Percentiles rank a stretch among this genome's conserved stretches.
These are phyloP conservation scores for Neocatenulostroma microsporum DNA, from an alignment of 2,329 filamentous ascomycete species.

Conservation along the genomic window DNA sequence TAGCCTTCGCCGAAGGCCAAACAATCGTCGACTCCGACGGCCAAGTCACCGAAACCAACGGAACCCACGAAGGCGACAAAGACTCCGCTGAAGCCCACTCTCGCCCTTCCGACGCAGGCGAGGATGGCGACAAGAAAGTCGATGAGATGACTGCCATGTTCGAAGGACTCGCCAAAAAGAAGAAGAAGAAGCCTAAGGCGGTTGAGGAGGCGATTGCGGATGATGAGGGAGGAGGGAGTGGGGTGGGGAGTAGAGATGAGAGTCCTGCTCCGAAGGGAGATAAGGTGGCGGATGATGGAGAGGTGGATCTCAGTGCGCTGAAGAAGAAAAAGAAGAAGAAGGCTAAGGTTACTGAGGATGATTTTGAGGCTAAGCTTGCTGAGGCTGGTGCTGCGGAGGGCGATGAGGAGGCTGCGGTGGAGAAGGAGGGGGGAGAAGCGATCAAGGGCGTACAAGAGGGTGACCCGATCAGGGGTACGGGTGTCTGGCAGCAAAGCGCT, in stretches of 20 bases:
- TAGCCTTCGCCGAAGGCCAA: conserved; percentile 83
- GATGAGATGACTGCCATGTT: conserved; percentile 33
- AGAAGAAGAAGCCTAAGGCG: conserved; percentile 59
- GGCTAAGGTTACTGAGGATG: conserved; percentile 52
- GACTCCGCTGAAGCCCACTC: conserved; percentile 74
- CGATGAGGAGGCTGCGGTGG: too few species aligned
- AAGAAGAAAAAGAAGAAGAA: conserved; percentile 85
- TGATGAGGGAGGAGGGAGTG: conserved; percentile 27
- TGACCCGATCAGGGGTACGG: conserved; percentile 79
- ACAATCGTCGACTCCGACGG: conserved; percentile 86
- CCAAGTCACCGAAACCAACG: conserved; percentile 67
- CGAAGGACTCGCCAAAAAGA: conserved; percentile 46
- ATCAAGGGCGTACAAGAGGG: conserved; percentile 48
- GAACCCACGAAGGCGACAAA: conserved; percentile 60
- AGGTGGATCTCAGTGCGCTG: conserved; percentile 59
- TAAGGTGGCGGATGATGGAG: conserved; percentile 50
- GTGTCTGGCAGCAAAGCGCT: conserved; percentile 80
- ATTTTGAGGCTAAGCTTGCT: conserved; percentile 61
- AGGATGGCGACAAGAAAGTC: conserved; percentile 23
- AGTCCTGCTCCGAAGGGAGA: conserved; percentile 41
- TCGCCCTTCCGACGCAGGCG: conserved; percentile 16
- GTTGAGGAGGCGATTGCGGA: conserved; percentile 21
- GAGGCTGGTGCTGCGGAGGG: conserved; percentile 46
- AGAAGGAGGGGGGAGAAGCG: conserved; percentile 39
- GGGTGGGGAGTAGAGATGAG: too few species aligned